Evolutionary conservation across 2,329 filamentous ascomycete genomes (phyloP).

Genomic region (Ceratocystis huliohia): DNA sequence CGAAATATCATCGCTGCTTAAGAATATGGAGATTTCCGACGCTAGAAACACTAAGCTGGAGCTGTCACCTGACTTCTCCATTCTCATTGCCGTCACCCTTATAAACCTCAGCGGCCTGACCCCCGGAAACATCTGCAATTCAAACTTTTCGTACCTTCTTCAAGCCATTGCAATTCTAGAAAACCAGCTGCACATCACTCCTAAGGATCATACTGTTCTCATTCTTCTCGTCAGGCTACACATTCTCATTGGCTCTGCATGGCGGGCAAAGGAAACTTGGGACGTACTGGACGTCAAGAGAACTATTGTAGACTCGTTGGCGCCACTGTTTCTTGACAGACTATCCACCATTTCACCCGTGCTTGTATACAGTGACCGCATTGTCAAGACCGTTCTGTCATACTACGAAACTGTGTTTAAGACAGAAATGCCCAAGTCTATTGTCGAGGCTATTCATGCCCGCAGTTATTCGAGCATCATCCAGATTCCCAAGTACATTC

Average conservation of each 20-base stretch:
- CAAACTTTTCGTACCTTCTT: constrained; percentile 29
- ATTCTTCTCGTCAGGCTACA: constrained; percentile 42
- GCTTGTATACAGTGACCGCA: constrained; percentile 27
- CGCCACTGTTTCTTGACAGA: constrained; percentile 43
- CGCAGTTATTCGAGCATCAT: constrained; percentile 41
- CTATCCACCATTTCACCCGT: constrained; percentile 39
- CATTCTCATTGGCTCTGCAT: constrained; percentile 38
- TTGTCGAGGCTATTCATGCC: constrained; percentile 37
- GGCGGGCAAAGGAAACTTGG: constrained; percentile 38
- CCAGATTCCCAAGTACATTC: constrained; percentile 35
- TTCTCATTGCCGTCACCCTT: constrained; percentile 18
- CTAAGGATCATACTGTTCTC: constrained; percentile 36
- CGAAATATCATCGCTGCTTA: constrained; percentile 13
- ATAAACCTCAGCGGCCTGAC: constrained; percentile 15
- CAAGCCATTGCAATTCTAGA: constrained; percentile 40
- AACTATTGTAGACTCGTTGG: constrained; percentile 44
- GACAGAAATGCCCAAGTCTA: constrained; percentile 35
- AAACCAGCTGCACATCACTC: constrained; percentile 34
- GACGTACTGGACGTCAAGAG: constrained; percentile 42
- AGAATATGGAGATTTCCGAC: constrained; percentile 12
- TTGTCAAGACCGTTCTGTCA: constrained; percentile 26
- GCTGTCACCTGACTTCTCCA: constrained; percentile 20
- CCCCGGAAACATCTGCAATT: neutral
- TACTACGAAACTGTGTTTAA: constrained; percentile 35
- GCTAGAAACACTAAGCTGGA: constrained; percentile 17